phyloP scores from a whole-genome alignment of 352 stramenopile genomes.

The Phytophthora sp. region DNA sequence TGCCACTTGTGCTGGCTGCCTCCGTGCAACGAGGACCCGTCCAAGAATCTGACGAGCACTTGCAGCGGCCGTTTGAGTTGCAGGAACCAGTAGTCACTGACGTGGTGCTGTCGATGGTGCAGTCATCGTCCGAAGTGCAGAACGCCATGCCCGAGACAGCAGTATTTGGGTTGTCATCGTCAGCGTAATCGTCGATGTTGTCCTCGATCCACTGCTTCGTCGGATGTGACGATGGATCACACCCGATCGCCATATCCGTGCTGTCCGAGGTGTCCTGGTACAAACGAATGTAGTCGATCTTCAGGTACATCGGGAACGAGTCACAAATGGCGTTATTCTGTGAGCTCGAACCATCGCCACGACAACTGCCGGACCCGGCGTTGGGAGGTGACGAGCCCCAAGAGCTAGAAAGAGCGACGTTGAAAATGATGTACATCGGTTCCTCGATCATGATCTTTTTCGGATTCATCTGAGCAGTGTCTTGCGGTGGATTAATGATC shows the following conservation, averaged over 20 bases:
- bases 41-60: constrained; percentile 28
- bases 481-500: constrained; percentile 5
- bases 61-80: constrained; percentile 22
- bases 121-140: constrained; percentile 45
- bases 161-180: constrained; percentile 38
- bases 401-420: constrained; percentile 38
- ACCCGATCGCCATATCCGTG: constrained; percentile 6
- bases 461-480: constrained; percentile 52
- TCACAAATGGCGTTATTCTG: constrained; percentile 30
- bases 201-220: constrained; percentile 52
- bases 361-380: constrained; percentile 13
- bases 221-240: constrained; percentile 30
- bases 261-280: constrained; percentile 12
- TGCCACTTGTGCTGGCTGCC: constrained; percentile 1
- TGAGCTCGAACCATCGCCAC: constrained; percentile 14
- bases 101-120: constrained; percentile 25
- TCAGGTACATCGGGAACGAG: constrained; percentile 27
- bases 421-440: constrained; percentile 89
- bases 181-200: constrained; percentile 45
- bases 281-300: constrained; percentile 16
- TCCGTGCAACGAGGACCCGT: constrained; percentile 45
- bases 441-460: constrained; percentile 90
- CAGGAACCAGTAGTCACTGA: constrained; percentile 26
- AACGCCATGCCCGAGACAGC: constrained; percentile 44
- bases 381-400: constrained; percentile 61